Evolutionary conservation across 495 filamentous ascomycete species (phyloP).

Genomic region (Bacidia gigantensis): DNA sequence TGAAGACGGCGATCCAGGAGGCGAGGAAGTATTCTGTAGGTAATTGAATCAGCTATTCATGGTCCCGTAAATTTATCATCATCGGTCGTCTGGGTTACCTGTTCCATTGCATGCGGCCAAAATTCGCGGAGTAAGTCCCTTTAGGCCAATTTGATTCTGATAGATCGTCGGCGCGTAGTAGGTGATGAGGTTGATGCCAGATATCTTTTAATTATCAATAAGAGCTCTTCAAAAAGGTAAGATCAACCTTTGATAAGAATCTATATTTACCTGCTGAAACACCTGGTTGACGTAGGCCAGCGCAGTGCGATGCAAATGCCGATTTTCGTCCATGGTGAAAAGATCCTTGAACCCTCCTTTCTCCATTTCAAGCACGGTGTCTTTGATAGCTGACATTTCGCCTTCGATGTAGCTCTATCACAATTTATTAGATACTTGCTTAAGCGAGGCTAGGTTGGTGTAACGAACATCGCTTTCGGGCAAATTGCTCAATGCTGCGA

Average conservation of each 20-base stretch:
- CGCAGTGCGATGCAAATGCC: slow-evolving; percentile 59
- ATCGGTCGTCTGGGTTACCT: too few relatives aligned
- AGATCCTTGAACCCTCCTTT: slow-evolving; percentile 51
- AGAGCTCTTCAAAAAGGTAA: too few relatives aligned
- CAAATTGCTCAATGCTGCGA: slow-evolving; percentile 45
- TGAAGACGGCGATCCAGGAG: slow-evolving; percentile 57
- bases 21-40: slow-evolving; percentile 54
- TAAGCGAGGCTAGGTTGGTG: too few relatives aligned
- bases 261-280: slow-evolving; percentile 72
- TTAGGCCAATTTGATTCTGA: slow-evolving; percentile 40
- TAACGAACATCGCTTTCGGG: slow-evolving; percentile 29
- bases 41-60: neutral
- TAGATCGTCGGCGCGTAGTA: slow-evolving; percentile 61
- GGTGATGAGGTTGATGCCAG: slow-evolving; percentile 63
- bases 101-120: slow-evolving; percentile 62
- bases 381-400: slow-evolving; percentile 61
- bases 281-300: slow-evolving; percentile 65
- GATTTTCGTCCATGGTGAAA: slow-evolving; percentile 57
- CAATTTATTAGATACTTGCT: neutral
- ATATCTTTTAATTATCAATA: too few relatives aligned
- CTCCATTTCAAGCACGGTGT: slow-evolving; percentile 58
- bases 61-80: too few relatives aligned
- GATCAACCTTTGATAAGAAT: too few relatives aligned
- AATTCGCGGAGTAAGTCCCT: slow-evolving; percentile 43
- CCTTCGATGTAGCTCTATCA: slow-evolving; percentile 35